Base-by-base conservation (phyloP, 208 protist species). In the Crithidia sp. region DNA sequence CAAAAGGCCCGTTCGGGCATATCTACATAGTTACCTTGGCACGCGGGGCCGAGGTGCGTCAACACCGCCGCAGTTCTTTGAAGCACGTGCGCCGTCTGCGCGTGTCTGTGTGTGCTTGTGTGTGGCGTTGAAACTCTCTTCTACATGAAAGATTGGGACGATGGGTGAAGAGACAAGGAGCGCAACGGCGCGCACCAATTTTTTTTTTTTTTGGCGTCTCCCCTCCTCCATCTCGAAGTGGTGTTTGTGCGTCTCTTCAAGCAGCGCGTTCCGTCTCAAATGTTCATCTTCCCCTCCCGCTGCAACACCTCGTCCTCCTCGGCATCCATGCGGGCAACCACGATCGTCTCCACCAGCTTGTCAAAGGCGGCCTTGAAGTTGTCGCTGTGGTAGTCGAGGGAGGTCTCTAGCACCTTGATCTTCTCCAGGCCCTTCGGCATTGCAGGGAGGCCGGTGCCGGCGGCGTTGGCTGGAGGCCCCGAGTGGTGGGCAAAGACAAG, bases 331-430 rank as follows among this genome's bases (percentile, higher is more conserved):
- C 84, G 83, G 2, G 77, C 71, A 0, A 86, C 56, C 8, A 93
- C 77, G 62, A 95, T 88, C 28, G 75, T 80, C 77, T 95, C 88
- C 36, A 97, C 83, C 0, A 97, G 74, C 43, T 81, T 79, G 52
- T 96, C 93, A 79, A 97, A 97, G 0, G 87, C 93, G n/a, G 88
- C 84, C 77, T 96, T 95, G 75, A 95, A 97, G 81, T 97, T 97
- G 37, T 95, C 89, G 59, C 87, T 92, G 28, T 90, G 81, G 71
- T 90, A 95, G 71, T 97, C 93, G 47, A 97, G 83, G 6, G 93
- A 97, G 28, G 89, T 95, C 68, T 93, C 86, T 19, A 97, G n/a
- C 6, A 84, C 81, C 43, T 81, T 83, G 4, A 95, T 79, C 39
- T 88, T 84, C 69, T 92, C 84, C 60, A 97, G 63, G n/a, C 82